phyloP scores from a whole-genome alignment of 1,284 basidiomycete genomes.

The Cryptococcus sp. region DNA sequence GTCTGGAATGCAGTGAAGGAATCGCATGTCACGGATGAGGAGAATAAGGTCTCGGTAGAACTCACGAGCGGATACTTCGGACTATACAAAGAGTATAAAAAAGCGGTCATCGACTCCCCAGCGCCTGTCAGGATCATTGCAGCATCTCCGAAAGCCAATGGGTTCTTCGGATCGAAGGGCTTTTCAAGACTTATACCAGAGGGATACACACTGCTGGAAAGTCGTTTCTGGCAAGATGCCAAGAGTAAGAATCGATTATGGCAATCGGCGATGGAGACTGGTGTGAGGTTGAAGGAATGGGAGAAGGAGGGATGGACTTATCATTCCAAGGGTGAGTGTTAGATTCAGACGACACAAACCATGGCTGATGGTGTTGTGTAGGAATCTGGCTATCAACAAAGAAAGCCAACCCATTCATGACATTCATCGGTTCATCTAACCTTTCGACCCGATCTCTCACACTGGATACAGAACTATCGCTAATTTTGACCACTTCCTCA shows the following conservation, averaged over 20 bases:
- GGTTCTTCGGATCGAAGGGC: conserved; percentile 85
- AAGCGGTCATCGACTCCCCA: conserved; percentile 58
- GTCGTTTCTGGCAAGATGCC: conserved; percentile 72
- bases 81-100: conserved; percentile 75
- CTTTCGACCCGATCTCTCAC: conserved; percentile 86
- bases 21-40: conserved; percentile 6
- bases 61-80: conserved; percentile 96
- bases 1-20: conserved; percentile 38
- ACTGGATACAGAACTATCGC: conserved; percentile 88
- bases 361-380: conserved; percentile 34
- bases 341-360: background rate
- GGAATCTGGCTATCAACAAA: conserved; percentile 74
- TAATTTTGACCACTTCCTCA: conserved; percentile 70
- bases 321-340: conserved; percentile 80
- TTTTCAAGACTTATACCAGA: conserved; percentile 90
- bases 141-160: conserved; percentile 88
- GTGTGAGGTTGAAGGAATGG: conserved; percentile 81
- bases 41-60: conserved; percentile 47
- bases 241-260: conserved; percentile 54
- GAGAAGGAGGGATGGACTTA: conserved; percentile 91
- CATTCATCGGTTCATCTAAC: conserved; percentile 93
- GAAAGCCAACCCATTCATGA: conserved; percentile 58
- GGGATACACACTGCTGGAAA: conserved; percentile 85
- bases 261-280: conserved; percentile 44
- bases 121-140: conserved; percentile 71